A percentile compares a stretch with the other conserved stretches of the same genome.
Evolutionary conservation across 2,329 filamentous ascomycete species (phyloP).

Genomic region (Calonectria leucothoes): DNA sequence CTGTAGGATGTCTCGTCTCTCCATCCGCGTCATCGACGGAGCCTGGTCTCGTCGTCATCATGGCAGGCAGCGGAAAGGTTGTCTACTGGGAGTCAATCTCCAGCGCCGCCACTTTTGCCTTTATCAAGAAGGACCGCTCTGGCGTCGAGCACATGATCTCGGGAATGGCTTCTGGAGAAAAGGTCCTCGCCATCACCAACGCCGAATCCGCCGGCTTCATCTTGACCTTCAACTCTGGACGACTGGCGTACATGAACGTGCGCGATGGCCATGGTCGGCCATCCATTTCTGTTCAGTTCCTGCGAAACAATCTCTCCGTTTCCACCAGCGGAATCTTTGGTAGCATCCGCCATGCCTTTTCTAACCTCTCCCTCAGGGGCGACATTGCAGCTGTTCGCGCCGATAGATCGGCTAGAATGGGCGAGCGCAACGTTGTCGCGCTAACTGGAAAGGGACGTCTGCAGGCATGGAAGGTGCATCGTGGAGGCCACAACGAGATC

Average conservation of each 20-base stretch:
- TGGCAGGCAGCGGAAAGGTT: constrained; percentile 85
- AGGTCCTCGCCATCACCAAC: constrained; percentile 80
- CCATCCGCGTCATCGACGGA: constrained; percentile 82
- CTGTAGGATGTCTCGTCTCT: constrained; percentile 85
- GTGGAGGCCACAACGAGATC: constrained; percentile 84
- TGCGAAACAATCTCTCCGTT: constrained; percentile 71
- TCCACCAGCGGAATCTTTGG: constrained; percentile 78
- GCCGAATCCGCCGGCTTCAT: constrained; percentile 90
- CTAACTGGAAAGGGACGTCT: constrained; percentile 82
- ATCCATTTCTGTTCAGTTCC: constrained; percentile 79
- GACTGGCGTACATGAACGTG: constrained; percentile 87
- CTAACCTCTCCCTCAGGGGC: constrained; percentile 75
- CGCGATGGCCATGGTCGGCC: constrained; percentile 90
- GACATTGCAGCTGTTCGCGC: constrained; percentile 85
- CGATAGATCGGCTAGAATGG: constrained; percentile 76
- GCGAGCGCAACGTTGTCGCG: constrained; percentile 86
- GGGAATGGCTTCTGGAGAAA: constrained; percentile 83
- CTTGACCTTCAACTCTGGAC: constrained; percentile 84
- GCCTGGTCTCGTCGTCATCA: constrained; percentile 87
- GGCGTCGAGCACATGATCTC: constrained; percentile 81
- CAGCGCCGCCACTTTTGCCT: constrained; percentile 83
- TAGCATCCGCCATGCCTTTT: constrained; percentile 82
- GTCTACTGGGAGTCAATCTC: constrained; percentile 97
- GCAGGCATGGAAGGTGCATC: constrained; percentile 89
- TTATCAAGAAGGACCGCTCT: constrained; percentile 84